Evolutionary conservation across 768 basidiomycete genomes (phyloP).

Genomic region (Rhizopogon salebrosus): DNA sequence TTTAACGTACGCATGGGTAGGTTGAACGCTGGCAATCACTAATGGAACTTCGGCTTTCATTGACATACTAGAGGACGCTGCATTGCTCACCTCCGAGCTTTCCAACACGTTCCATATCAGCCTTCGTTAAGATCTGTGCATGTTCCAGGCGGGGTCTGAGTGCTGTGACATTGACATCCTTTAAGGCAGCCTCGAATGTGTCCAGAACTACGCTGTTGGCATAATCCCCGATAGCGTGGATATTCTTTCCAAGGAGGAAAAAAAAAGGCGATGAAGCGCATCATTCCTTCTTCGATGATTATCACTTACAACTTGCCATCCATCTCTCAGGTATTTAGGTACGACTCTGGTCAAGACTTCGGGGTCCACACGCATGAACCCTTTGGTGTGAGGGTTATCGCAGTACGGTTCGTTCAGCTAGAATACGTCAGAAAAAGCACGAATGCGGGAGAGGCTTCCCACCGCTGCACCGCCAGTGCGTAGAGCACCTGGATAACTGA

Average conservation of each 20-base stretch:
- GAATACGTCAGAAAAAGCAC: not conserved
- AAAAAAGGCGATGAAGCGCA: not conserved
- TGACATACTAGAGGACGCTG: not conserved
- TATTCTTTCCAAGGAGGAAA: slow-evolving; percentile 48
- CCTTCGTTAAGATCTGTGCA: slow-evolving; percentile 78
- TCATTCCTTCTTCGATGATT: not conserved
- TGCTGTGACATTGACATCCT: slow-evolving; percentile 55
- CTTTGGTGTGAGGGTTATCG: slow-evolving; percentile 70
- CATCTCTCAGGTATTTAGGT: slow-evolving; percentile 66
- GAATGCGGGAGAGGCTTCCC: slow-evolving; percentile 15
- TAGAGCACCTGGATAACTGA: slow-evolving; percentile 64
- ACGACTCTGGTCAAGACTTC: slow-evolving; percentile 60
- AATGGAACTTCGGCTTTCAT: slow-evolving; percentile 5
- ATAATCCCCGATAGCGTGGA: slow-evolving; percentile 83
- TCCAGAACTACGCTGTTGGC: slow-evolving; percentile 83
- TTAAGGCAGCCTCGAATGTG: slow-evolving; percentile 69
- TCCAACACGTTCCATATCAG: slow-evolving; percentile 73
- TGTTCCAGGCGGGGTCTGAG: slow-evolving; percentile 83
- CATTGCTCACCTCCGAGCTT: slow-evolving; percentile 66
- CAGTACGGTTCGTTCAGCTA: slow-evolving; percentile 80
- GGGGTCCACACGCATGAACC: slow-evolving; percentile 70
- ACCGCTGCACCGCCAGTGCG: slow-evolving; percentile 89
- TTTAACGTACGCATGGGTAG: slow-evolving; percentile 73
- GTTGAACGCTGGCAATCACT: slow-evolving; percentile 91
- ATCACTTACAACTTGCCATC: slow-evolving; percentile 83